Evolutionary conservation across 2,329 filamentous ascomycete species (phyloP).

Genomic region (Diaporthe sp.): DNA sequence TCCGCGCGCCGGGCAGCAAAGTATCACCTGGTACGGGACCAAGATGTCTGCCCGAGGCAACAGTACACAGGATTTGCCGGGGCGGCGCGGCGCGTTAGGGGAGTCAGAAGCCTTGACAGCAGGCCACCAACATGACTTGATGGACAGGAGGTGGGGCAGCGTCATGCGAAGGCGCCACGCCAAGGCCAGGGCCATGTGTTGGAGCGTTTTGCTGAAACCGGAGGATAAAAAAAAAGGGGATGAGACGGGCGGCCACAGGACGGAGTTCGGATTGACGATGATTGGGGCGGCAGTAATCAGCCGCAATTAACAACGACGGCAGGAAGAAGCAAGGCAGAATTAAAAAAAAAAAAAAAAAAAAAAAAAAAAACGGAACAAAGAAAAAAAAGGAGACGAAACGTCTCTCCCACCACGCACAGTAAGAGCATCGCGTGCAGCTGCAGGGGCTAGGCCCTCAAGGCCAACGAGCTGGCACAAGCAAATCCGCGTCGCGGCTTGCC

Average conservation of each 20-base stretch:
- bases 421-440: constrained; percentile 16
- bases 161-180: constrained; percentile 28
- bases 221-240: constrained; percentile 13
- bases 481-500: constrained; percentile 29
- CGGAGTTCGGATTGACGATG: constrained; percentile 7
- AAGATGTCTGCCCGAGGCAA: constrained; percentile 25
- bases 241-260: constrained; percentile 9
- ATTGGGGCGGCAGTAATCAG: not conserved
- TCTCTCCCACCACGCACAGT: not conserved
- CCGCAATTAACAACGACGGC: not conserved
- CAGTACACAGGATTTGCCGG: not conserved
- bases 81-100: constrained; percentile 6
- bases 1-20: not conserved
- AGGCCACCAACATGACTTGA: constrained; percentile 20
- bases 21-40: not conserved
- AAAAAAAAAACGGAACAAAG: not conserved
- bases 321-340: not conserved
- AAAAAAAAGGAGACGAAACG: not conserved
- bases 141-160: constrained; percentile 14
- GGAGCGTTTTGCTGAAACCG: constrained; percentile 25
- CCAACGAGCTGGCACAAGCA: constrained; percentile 14
- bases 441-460: constrained; percentile 20
- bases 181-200: constrained; percentile 27
- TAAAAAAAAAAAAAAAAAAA: not conserved
- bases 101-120: constrained; percentile 5